Conservation (phyloP, 345 rosid species). For the Lumnitzera littorea region DNA sequence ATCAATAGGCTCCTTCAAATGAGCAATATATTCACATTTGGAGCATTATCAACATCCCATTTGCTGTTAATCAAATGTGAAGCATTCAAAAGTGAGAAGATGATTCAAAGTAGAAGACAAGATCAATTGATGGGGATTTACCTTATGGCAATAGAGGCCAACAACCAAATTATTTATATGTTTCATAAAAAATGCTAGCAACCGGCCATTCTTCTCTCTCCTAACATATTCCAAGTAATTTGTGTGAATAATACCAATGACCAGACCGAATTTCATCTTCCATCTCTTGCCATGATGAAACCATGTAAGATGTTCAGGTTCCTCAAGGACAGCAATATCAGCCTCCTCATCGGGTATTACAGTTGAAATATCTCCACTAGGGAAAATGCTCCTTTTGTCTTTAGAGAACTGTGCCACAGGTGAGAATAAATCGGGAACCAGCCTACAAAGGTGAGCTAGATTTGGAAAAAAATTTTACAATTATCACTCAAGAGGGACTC, state of each 20-base stretch:
- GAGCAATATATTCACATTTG: too few relatives aligned
- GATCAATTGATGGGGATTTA: conserved; percentile 14
- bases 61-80: not conserved
- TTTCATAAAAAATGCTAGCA: conserved; percentile 60
- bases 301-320: conserved; percentile 99
- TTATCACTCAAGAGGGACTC: not conserved
- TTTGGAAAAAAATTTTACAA: not conserved
- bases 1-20: too few relatives aligned
- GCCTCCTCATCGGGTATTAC: conserved; percentile 72
- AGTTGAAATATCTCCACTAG: conserved; percentile 79
- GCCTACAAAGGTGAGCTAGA: not conserved
- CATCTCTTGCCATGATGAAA: conserved; percentile 95
- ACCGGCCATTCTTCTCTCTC: conserved; percentile 71
- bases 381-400: conserved; percentile 87
- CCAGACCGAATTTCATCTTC: conserved; percentile 73
- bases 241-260: conserved; percentile 78
- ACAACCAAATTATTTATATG: conserved; percentile 72
- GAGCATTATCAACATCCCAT: too few relatives aligned
- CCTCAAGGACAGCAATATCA: conserved; percentile 92
- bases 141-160: conserved; percentile 89
- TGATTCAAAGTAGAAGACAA: not conserved
- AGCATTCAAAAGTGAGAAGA: not conserved
- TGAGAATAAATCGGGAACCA: not conserved
- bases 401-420: conserved; percentile 51
- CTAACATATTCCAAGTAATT: conserved; percentile 87